Evolutionary conservation across 2,329 filamentous ascomycete species (phyloP).

Genomic region (Botrytis fragariae): DNA sequence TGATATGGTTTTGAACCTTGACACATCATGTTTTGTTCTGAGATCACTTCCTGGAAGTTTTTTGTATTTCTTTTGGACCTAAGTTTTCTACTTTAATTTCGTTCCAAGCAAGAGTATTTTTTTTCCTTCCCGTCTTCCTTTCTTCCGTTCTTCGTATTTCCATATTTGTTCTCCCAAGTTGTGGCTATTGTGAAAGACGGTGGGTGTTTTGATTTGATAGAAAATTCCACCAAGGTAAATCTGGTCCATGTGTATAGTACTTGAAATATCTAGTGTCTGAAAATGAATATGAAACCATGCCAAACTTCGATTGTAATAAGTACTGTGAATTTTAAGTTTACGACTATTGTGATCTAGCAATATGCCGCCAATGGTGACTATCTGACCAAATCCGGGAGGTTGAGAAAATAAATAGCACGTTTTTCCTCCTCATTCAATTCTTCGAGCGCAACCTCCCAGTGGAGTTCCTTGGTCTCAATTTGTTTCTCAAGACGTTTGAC

Average conservation of each 20-base stretch:
- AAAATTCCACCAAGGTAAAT: background rate
- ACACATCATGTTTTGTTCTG: background rate
- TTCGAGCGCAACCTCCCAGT: background rate
- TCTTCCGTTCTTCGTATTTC: background rate
- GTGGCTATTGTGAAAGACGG: too few species aligned
- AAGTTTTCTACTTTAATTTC: background rate
- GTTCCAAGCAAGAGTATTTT: background rate
- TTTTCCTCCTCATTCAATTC: background rate
- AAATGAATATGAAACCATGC: background rate
- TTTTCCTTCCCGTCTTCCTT: background rate
- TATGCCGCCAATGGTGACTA: too few species aligned
- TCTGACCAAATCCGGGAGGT: background rate
- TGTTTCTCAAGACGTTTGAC: background rate
- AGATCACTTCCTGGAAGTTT: background rate
- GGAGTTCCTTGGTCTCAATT: background rate
- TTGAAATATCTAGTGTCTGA: background rate
- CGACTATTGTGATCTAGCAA: background rate
- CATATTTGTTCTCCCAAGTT: too few species aligned
- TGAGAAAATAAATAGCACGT: background rate
- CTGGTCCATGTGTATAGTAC: background rate
- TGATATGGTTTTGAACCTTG: slow-evolving; percentile 1
- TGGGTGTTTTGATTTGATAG: background rate
- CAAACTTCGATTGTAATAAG: background rate
- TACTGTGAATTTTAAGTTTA: background rate
- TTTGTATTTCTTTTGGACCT: background rate